phyloP scores from a whole-genome alignment of 192 early-diverging fungal genomes.

The Coemansia sp. region DNA sequence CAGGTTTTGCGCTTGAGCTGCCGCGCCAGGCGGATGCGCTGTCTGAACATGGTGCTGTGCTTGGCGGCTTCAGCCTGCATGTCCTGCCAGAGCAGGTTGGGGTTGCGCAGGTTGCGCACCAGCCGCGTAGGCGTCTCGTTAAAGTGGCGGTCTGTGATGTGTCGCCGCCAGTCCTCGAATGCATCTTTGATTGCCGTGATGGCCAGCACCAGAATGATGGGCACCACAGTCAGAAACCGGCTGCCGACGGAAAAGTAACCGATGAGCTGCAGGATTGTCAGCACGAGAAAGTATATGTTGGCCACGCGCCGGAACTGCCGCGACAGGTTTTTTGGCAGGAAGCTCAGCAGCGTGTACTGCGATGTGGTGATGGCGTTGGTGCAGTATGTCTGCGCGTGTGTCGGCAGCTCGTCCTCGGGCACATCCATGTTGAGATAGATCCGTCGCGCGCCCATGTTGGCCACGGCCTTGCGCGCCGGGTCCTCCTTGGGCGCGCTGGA shows the following conservation, averaged over 20 bases:
- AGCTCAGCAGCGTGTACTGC: constrained; percentile 84
- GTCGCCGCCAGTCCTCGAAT: constrained; percentile 83
- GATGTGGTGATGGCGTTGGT: constrained; percentile 83
- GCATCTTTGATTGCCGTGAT: constrained; percentile 84
- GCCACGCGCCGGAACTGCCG: constrained; percentile 83
- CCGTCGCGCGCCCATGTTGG: constrained; percentile 25
- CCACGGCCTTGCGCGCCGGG: constrained; percentile 23
- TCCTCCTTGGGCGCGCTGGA: constrained; percentile 14
- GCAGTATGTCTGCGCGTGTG: constrained; percentile 57
- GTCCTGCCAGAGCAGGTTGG: constrained; percentile 50
- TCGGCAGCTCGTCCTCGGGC: constrained; percentile 53
- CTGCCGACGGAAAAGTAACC: constrained; percentile 76
- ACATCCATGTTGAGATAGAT: constrained; percentile 66
- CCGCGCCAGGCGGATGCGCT: constrained; percentile 35
- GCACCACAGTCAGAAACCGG: constrained; percentile 73
- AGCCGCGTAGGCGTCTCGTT: constrained; percentile 67
- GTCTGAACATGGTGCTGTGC: constrained; percentile 10
- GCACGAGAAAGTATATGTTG: constrained; percentile 83
- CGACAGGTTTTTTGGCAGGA: constrained; percentile 88
- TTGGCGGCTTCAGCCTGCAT: constrained; percentile 19
- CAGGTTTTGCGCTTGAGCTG: constrained; percentile 33
- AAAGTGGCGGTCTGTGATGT: constrained; percentile 75
- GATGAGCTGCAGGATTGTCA: constrained; percentile 63
- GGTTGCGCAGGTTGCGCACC: constrained; percentile 60
- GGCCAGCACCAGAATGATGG: constrained; percentile 75